Percentiles rank a stretch among this genome's conserved stretches.
phyloP scores from a whole-genome alignment of 2,329 filamentous ascomycete genomes.

The Aspergillus latus region DNA sequence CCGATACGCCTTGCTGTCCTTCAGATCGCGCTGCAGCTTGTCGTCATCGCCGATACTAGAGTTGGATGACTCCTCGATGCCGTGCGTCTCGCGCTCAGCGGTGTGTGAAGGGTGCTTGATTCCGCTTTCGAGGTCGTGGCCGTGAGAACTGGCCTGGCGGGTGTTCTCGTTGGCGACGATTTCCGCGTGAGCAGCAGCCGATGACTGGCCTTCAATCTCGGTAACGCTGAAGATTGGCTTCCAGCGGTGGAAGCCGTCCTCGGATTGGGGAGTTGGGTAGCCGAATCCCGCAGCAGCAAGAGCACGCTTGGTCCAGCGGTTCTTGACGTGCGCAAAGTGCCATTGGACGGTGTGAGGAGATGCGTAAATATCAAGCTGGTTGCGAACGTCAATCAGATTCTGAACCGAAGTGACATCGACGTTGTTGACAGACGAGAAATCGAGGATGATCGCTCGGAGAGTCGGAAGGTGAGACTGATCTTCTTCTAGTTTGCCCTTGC shows the following conservation, averaged over 20 bases:
- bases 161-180: slow-evolving; percentile 59
- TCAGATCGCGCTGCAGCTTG: slow-evolving; percentile 47
- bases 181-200: slow-evolving; percentile 69
- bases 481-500: slow-evolving; percentile 53
- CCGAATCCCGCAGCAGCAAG: slow-evolving; percentile 87
- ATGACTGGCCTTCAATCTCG: slow-evolving; percentile 71
- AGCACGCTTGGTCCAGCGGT: slow-evolving; percentile 90
- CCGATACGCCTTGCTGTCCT: slow-evolving; percentile 50
- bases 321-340: slow-evolving; percentile 93
- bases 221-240: slow-evolving; percentile 94
- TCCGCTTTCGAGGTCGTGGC: slow-evolving; percentile 34
- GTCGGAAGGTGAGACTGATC: slow-evolving; percentile 60
- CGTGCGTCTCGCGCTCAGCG: slow-evolving; percentile 33
- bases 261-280: slow-evolving; percentile 63
- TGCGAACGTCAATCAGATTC: slow-evolving; percentile 88
- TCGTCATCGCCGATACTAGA: slow-evolving; percentile 33
- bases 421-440: slow-evolving; percentile 91
- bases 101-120: slow-evolving; percentile 31
- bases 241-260: slow-evolving; percentile 67
- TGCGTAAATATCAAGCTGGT: slow-evolving; percentile 85
- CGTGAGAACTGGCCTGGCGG: slow-evolving; percentile 18
- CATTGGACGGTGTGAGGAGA: slow-evolving; percentile 82
- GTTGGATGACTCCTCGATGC: slow-evolving; percentile 30
- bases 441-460: slow-evolving; percentile 85
- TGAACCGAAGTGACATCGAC: slow-evolving; percentile 92